phyloP scores from a whole-genome alignment of 2,329 filamentous ascomycete species.

The Fusarium chlamydosporum region DNA sequence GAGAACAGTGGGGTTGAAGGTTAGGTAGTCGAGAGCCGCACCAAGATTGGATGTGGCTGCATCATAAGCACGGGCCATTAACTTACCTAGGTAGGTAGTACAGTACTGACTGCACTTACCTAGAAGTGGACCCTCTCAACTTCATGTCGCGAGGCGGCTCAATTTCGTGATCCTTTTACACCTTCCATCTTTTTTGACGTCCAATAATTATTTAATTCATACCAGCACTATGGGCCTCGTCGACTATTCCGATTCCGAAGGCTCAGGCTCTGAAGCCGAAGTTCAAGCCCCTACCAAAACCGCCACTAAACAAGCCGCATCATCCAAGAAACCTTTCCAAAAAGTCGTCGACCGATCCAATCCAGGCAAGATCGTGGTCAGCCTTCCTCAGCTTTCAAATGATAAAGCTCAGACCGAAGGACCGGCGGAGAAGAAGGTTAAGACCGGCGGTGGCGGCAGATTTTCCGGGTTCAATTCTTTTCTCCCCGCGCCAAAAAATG shows the following conservation, averaged over 20 bases:
- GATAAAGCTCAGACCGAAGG: constrained; percentile 53
- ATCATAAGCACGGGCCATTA: constrained; percentile 30
- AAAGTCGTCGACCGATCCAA: constrained; percentile 87
- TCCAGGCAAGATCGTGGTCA: constrained; percentile 86
- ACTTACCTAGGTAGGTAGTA: constrained; percentile 16
- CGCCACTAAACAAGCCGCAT: constrained; percentile 53
- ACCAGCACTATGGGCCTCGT: constrained; percentile 77
- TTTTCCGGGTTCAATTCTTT: constrained; percentile 90
- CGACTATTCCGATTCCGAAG: constrained; percentile 88
- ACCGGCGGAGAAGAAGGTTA: constrained; percentile 78
- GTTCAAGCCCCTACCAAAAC: constrained; percentile 50
- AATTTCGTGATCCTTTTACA: constrained; percentile 26
- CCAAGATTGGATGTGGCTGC: constrained; percentile 39
- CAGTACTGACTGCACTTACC: too few relatives aligned
- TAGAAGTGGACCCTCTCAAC: constrained; percentile 36
- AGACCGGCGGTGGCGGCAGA: constrained; percentile 68
- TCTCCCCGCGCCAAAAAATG: constrained; percentile 84
- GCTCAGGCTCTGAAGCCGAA: constrained; percentile 73
- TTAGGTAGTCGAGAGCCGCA: constrained; percentile 43
- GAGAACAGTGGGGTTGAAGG: constrained; percentile 10
- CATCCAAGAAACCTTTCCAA: constrained; percentile 75
- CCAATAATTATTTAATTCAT: constrained; percentile 5
- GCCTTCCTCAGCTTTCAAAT: constrained; percentile 71
- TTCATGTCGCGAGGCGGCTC: constrained; percentile 16
- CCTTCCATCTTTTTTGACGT: constrained; percentile 3